Base-by-base conservation (phyloP, 116 monocot genomes). In the Trichopus zeylanicus region DNA sequence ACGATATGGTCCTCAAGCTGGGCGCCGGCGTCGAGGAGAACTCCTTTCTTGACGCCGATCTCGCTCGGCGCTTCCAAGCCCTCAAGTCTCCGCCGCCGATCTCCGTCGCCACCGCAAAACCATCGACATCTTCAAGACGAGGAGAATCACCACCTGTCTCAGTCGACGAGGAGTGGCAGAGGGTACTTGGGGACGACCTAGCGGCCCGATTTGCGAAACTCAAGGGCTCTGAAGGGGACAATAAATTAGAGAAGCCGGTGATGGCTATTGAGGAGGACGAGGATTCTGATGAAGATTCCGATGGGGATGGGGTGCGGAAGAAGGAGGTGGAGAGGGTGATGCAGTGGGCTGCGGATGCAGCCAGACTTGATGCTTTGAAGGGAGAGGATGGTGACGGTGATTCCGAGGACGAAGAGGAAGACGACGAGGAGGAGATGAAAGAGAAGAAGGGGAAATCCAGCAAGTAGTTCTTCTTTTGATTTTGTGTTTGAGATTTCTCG, bases 341-440 rank as follows among this genome's bases (percentile, higher is more conserved):
- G 67, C 63, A 69, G 67, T 91, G 91, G 91, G 91, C 86, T 3
- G 83, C 78, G 67, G 91, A 91, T 32, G 80, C 83, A 12, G 83
- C 77, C 18, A 67, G 80, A 48, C 77, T 86, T 24, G 83, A 78
- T 31, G 67, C 70, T 5, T 60, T 64, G 0, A 46, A 35, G 6
- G 67, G 57, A 8, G 49, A 53, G 12, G 39, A 58, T 21, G 63
- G 66, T 26, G 31, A 57, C 12, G 68, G 68, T 57, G 57, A 34
- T 15, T 15, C 15, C 34, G 30, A 31, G 32, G 57, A 57, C n/a
- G 29, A 30, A 29, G 27, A 29, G 3, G 12, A 26, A 2, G 55
- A 28, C 13, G 28, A 55, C 4, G 56, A 56, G 0, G 56, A 29
- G 27, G 26, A 12, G 26, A 31, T 13, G 16, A 31, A 55, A 42